Percentiles rank a stretch among this genome's conserved stretches.
phyloP scores from a whole-genome alignment of 768 basidiomycete species.

The Lanmaoa rubissima region DNA sequence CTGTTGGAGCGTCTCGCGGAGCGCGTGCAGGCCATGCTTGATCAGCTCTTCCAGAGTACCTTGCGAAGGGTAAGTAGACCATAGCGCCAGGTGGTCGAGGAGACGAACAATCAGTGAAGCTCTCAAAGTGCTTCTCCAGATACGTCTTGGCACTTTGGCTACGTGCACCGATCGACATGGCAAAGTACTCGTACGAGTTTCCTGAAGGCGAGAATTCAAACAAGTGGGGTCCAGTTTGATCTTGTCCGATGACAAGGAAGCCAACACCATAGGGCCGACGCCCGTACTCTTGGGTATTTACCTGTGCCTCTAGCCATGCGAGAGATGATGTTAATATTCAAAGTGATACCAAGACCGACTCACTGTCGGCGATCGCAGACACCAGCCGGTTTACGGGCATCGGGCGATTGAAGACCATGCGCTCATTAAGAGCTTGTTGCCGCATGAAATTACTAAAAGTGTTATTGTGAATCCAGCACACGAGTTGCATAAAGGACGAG shows the following conservation, averaged over 20 bases:
- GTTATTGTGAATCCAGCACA: conserved; percentile 1
- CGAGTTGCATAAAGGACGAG: not conserved
- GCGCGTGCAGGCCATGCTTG: conserved; percentile 89
- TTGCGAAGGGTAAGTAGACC: conserved; percentile 29
- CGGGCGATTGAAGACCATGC: conserved; percentile 94
- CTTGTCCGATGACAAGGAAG: conserved; percentile 94
- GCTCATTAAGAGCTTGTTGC: conserved; percentile 93
- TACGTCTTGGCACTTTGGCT: conserved; percentile 99
- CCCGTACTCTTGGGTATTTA: conserved; percentile 98
- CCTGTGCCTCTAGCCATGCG: conserved; percentile 77
- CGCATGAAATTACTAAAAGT: conserved; percentile 92
- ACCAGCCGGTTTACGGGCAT: conserved; percentile 94
- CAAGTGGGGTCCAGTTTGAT: conserved; percentile 95
- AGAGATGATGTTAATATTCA: conserved; percentile 2
- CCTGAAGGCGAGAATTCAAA: conserved; percentile 99
- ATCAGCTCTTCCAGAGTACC: conserved; percentile 86
- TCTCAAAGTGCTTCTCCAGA: conserved; percentile 90
- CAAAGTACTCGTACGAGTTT: conserved; percentile 95
- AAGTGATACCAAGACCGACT: conserved; percentile 31
- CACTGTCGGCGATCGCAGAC: conserved; percentile 91
- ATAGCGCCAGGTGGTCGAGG: not conserved
- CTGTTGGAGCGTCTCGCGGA: conserved; percentile 96
- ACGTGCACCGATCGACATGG: conserved; percentile 97
- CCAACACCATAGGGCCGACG: conserved; percentile 97
- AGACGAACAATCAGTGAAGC: conserved; percentile 76